These are phyloP conservation scores for Cryptosporidium parvum DNA, from an alignment of 169 alveolate genomes.

Conservation along the genomic window DNA sequence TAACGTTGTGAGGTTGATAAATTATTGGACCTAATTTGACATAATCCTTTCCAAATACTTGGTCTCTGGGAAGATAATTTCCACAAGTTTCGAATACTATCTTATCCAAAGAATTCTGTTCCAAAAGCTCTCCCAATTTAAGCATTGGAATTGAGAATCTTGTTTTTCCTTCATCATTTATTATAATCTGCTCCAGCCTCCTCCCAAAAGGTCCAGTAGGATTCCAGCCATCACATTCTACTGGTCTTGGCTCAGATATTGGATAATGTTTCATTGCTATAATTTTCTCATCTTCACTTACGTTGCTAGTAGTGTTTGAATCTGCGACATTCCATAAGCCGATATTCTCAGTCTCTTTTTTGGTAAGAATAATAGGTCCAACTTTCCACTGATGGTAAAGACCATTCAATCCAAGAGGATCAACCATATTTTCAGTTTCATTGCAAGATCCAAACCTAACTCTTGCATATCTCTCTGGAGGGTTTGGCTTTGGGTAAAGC, in stretches of 20 bases:
- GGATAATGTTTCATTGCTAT: conserved; percentile 66
- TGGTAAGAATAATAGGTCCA: conserved; percentile 77
- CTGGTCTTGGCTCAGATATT: conserved; percentile 76
- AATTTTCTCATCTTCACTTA: conserved; percentile 1
- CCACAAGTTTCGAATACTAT: conserved; percentile 68
- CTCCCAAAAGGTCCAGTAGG: conserved; percentile 83
- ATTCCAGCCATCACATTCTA: conserved; percentile 82
- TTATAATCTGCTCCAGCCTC: conserved; percentile 59
- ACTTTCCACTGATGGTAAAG: conserved; percentile 80
- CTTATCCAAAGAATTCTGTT: conserved; percentile 35
- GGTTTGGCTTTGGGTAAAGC: conserved; percentile 65
- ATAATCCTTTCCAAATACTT: conserved; percentile 48
- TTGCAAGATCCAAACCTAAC: conserved; percentile 81
- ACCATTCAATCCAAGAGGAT: conserved; percentile 75
- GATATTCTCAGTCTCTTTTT: conserved; percentile 41
- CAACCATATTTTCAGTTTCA: conserved; percentile 30
- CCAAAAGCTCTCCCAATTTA: conserved; percentile 25
- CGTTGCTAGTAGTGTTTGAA: conserved; percentile 9
- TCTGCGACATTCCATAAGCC: conserved; percentile 59
- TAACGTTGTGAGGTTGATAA: conserved; percentile 28
- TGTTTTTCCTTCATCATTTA: conserved; percentile 7
- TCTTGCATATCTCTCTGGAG: conserved; percentile 81
- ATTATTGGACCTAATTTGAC: conserved; percentile 65
- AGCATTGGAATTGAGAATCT: background rate
- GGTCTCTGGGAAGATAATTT: conserved; percentile 49